phyloP scores from a whole-genome alignment of 2,329 filamentous ascomycete species.

The Talaromyces sp. region DNA sequence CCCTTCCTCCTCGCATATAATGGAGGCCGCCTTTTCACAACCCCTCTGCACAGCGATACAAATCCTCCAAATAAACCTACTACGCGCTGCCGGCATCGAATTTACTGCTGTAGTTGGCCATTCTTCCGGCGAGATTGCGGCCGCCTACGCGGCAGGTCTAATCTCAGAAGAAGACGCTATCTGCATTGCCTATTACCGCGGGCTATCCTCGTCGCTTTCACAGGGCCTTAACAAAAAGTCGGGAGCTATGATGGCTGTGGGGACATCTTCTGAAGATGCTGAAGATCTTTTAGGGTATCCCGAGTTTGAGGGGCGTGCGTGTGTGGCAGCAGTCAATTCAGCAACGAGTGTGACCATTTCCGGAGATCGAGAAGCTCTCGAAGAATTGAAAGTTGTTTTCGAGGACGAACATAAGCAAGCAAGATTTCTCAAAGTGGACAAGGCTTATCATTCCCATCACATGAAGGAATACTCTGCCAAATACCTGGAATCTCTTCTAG shows the following conservation, averaged over 20 bases:
- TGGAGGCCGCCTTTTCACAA: constrained; percentile 15
- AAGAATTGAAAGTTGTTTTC: constrained; percentile 20
- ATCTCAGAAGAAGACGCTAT: constrained; percentile 35
- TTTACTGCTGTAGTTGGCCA: constrained; percentile 40
- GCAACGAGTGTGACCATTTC: constrained; percentile 36
- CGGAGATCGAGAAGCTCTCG: constrained; percentile 31
- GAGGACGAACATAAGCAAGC: constrained; percentile 22
- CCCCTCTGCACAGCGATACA: constrained; percentile 19
- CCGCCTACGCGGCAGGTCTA: constrained; percentile 42
- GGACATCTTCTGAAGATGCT: constrained; percentile 21
- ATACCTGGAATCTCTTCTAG: no score
- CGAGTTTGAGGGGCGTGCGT: constrained; percentile 11
- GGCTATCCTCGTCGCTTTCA: constrained; percentile 17
- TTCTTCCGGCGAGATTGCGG: constrained; percentile 37
- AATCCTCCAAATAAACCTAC: constrained; percentile 15
- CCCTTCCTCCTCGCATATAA: constrained; percentile 7
- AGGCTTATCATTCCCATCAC: constrained; percentile 40
- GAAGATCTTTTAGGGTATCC: constrained; percentile 9
- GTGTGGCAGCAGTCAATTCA: constrained; percentile 32
- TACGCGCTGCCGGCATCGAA: constrained; percentile 23
- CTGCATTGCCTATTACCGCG: constrained; percentile 36
- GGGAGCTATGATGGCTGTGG: constrained; percentile 31
- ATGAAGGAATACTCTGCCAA: constrained; percentile 20
- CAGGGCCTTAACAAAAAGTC: background rate
- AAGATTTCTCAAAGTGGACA: constrained; percentile 29